These are phyloP conservation scores for Breviolum minutum DNA, from an alignment of 73 alveolate species.

Conservation along the genomic window DNA sequence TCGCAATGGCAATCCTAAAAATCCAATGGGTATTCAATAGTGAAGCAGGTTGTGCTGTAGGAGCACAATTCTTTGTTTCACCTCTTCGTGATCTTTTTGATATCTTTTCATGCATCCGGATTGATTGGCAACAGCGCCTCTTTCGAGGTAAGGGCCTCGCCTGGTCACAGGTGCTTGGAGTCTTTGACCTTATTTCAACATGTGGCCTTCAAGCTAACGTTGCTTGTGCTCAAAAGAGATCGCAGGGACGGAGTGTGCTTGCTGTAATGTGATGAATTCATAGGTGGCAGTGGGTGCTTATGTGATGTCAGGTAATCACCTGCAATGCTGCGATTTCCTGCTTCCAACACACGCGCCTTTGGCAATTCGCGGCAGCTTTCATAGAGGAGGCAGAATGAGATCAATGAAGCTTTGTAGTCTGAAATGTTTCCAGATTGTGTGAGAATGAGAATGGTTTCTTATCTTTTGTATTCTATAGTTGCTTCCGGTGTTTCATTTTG, in stretches of 20 bases:
- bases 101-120: background rate
- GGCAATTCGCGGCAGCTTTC: slow-evolving; percentile 32
- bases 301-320: background rate
- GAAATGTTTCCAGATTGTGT: too few species aligned
- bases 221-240: background rate
- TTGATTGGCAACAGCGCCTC: too few species aligned
- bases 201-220: slow-evolving; percentile 36
- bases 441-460: too few species aligned
- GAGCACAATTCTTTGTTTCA: background rate
- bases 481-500: too few species aligned
- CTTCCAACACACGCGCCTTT: background rate
- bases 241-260: too few species aligned
- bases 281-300: background rate
- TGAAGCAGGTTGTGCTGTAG: too few species aligned
- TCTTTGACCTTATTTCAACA: background rate
- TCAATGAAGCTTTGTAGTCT: too few species aligned
- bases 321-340: slow-evolving; percentile 56
- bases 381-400: background rate
- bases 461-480: too few species aligned
- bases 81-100: background rate
- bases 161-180: slow-evolving; percentile 26
- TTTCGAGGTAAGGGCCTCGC: slow-evolving; percentile 15
- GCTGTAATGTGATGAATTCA: background rate
- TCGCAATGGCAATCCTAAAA: background rate
- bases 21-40: background rate